These are phyloP conservation scores for Boletus rubescentipes DNA, from an alignment of 768 basidiomycete genomes.

Conservation along the genomic window DNA sequence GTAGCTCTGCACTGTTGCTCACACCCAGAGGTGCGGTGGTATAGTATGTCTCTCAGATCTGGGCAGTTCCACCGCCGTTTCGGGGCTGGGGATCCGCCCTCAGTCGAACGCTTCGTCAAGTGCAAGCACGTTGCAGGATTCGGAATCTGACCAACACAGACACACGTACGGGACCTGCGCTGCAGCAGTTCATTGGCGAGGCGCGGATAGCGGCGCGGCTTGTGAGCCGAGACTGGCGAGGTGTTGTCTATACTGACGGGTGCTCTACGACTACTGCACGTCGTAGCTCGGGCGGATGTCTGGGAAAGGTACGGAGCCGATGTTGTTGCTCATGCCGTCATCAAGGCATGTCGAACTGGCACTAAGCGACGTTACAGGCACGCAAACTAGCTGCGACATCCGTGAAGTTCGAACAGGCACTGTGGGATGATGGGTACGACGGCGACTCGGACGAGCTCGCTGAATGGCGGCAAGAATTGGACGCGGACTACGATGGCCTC, in stretches of 20 bases:
- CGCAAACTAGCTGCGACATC: slow-evolving; percentile 35
- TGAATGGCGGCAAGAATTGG: slow-evolving; percentile 25
- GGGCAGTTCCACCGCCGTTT: not conserved
- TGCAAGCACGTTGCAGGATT: slow-evolving; percentile 7
- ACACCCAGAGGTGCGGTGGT: slow-evolving; percentile 76
- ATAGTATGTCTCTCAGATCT: slow-evolving; percentile 52
- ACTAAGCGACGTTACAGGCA: slow-evolving; percentile 22
- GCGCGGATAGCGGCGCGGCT: slow-evolving; percentile 72
- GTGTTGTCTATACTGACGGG: not conserved
- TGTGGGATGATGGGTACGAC: slow-evolving; percentile 26
- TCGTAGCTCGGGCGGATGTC: slow-evolving; percentile 55
- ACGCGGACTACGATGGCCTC: slow-evolving; percentile 30
- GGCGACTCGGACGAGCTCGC: not conserved
- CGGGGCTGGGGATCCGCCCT: slow-evolving; percentile 2
- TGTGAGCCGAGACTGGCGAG: slow-evolving; percentile 68
- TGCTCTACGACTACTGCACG: not conserved
- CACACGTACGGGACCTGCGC: not conserved
- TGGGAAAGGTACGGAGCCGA: slow-evolving; percentile 37
- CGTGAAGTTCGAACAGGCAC: slow-evolving; percentile 40
- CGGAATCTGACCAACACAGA: slow-evolving; percentile 12
- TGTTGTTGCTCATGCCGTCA: slow-evolving; percentile 66
- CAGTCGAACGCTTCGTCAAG: slow-evolving; percentile 14
- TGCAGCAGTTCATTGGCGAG: slow-evolving; percentile 62
- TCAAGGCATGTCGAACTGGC: slow-evolving; percentile 47
- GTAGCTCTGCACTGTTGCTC: slow-evolving; percentile 65